phyloP scores from a whole-genome alignment of 225 moss, liverwort and hornwort species.

The Ulota crispa region DNA sequence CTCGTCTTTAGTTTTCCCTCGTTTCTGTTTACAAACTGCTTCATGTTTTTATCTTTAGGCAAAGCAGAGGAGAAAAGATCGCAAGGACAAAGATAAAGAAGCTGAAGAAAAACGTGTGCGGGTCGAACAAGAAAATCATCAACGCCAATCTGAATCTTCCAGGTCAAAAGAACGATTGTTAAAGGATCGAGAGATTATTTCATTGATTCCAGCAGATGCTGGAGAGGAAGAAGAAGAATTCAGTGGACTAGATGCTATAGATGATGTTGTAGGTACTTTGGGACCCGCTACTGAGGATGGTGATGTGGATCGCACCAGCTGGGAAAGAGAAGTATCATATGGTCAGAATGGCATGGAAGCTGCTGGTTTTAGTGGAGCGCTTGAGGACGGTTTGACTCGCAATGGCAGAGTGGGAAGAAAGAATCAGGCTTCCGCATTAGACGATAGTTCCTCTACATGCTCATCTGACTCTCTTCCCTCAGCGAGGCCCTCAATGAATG shows the following conservation, averaged over 20 bases:
- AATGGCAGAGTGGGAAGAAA: conserved; percentile 73
- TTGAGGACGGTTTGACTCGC: conserved; percentile 64
- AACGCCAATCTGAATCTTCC: conserved; percentile 58
- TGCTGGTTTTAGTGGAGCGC: conserved; percentile 88
- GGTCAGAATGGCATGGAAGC: conserved; percentile 90
- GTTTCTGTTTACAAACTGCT: not conserved
- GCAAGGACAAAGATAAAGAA: conserved; percentile 97
- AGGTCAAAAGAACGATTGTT: conserved; percentile 58
- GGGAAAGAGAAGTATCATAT: conserved; percentile 89
- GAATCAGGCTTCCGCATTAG: conserved; percentile 73
- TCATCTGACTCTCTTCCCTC: conserved; percentile 97
- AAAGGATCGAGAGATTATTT: conserved; percentile 63
- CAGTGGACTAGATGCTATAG: conserved; percentile 78
- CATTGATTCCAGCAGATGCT: conserved; percentile 59
- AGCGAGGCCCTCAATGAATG: conserved; percentile 68
- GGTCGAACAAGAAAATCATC: conserved; percentile 78
- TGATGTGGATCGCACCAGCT: conserved; percentile 73
- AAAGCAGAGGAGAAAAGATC: conserved; percentile 97
- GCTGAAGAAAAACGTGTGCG: conserved; percentile 85
- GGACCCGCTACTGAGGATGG: conserved; percentile 89
- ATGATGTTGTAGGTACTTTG: conserved; percentile 82
- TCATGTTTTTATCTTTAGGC: conserved; percentile 51
- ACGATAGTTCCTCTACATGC: conserved; percentile 98
- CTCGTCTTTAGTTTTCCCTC: not conserved
- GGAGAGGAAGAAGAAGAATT: conserved; percentile 87